Base-by-base conservation (phyloP, 352 stramenopile species). In the Phytophthora multivora region DNA sequence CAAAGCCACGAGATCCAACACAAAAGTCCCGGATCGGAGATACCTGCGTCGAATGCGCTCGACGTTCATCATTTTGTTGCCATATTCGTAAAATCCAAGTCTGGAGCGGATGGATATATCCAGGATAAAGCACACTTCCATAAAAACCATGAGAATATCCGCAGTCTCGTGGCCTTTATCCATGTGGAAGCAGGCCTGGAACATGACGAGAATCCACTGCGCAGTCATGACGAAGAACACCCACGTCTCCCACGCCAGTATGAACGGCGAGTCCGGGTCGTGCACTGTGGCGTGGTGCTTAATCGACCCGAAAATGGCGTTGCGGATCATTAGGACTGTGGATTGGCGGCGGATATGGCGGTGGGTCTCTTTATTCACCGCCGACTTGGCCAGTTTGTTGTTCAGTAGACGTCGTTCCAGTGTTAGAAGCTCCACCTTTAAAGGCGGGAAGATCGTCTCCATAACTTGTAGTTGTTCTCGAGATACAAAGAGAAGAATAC, bases 231-330 rank as follows among this genome's bases (percentile, higher is more conserved):
- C 69, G 2, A 82, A 4, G 9, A 90, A 88, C 0, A 88, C 40
- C 72, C 71, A 90, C 5, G 71, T 87, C 51, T 90, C 81, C 81
- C 81, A 90, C 1, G 55, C 59, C n/a, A 80, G 23, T 3, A 88
- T 72, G 26, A 72, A 66, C 35, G 51, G 50, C 9, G 77, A 83
- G 25, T 90, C 77, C 3, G 81, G 79, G 23, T 90, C 81, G 25
- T 70, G 40, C n/a, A 58, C 50, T 31, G 28, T 46, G 8, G 7
- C 12, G 3, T 59, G 43, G 12, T 43, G 21, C 31, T 62, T 63
- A n/a, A 53, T 19, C 11, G 57, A 59, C 15, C 58, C 57, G 26
- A 63, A 68, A 31, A 71, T 43, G 28, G 57, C 63, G 5, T 63
- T 54, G 3, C 50, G 57, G 8, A 71, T 39, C 15, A 59, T 59